Conservation (phyloP, 2,329 filamentous ascomycete genomes). For the Coleophoma eucalyptorum region DNA sequence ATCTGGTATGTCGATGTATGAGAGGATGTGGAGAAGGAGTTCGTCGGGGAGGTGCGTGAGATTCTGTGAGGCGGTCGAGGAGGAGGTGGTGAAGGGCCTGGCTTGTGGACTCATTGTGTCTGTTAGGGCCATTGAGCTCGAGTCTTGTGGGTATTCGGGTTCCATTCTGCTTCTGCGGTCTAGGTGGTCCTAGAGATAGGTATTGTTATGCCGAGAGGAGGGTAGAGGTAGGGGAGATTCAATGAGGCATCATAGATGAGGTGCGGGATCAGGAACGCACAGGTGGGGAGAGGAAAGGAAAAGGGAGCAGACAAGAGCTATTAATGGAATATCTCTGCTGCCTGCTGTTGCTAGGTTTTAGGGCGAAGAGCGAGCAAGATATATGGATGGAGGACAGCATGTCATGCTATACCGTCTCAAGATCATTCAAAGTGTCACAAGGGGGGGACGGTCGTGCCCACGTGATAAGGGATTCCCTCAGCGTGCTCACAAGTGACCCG, state of each 20-base stretch:
- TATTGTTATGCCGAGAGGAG: no score
- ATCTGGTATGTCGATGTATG: constrained; percentile 40
- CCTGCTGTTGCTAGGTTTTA: no score
- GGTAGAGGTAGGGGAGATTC: not conserved
- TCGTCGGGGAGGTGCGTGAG: constrained; percentile 25
- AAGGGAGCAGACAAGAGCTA: not conserved
- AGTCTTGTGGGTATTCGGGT: no score
- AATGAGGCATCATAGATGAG: not conserved
- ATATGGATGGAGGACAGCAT: no score
- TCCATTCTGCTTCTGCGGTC: no score
- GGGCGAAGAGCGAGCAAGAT: no score
- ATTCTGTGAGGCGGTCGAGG: not conserved
- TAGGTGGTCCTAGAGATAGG: no score
- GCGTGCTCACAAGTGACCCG: no score
- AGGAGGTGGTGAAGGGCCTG: not conserved
- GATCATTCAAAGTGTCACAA: no score
- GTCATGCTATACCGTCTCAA: no score
- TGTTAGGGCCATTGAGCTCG: not conserved
- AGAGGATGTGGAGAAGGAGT: constrained; percentile 38
- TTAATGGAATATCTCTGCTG: not conserved
- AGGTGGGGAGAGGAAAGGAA: not conserved
- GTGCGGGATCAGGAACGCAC: not conserved
- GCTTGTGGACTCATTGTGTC: constrained; percentile 1
- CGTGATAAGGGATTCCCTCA: no score
- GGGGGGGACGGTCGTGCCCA: no score